phyloP scores from a whole-genome alignment of 2,329 filamentous ascomycete species.

The Calonectria pauciramosa region DNA sequence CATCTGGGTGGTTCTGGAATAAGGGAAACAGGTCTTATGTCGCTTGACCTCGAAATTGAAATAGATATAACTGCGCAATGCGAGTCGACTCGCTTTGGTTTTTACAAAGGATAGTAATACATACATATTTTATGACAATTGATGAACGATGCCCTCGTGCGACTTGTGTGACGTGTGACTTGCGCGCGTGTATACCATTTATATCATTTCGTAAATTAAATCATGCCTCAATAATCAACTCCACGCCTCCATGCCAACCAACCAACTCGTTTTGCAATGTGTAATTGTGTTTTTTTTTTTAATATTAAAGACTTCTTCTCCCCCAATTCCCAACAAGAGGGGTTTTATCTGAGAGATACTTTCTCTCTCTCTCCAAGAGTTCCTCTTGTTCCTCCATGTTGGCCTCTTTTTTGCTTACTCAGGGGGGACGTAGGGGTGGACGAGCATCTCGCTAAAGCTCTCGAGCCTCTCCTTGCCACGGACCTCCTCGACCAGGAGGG shows the following conservation, averaged over 20 bases:
- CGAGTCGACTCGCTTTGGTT: slow-evolving; percentile 16
- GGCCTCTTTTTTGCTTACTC: slow-evolving; percentile 45
- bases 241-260: slow-evolving; percentile 23
- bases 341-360: not conserved
- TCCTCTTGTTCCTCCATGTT: not conserved
- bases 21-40: slow-evolving; percentile 11
- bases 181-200: not conserved
- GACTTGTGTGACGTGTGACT: slow-evolving; percentile 31
- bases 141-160: slow-evolving; percentile 29
- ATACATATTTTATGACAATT: slow-evolving; percentile 15
- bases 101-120: slow-evolving; percentile 34
- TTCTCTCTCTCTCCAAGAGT: not conserved
- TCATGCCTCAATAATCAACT: slow-evolving; percentile 35
- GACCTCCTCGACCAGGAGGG: slow-evolving; percentile 93
- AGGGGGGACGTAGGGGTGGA: slow-evolving; percentile 81
- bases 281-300: slow-evolving; percentile 1
- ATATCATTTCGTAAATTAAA: slow-evolving; percentile 33
- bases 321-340: slow-evolving; percentile 15
- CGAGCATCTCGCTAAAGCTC: slow-evolving; percentile 88
- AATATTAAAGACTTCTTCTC: slow-evolving; percentile 24
- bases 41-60: not conserved
- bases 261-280: slow-evolving; percentile 13
- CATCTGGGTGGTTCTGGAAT: slow-evolving; percentile 15
- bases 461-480: slow-evolving; percentile 94
- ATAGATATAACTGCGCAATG: slow-evolving; percentile 1